phyloP scores from a whole-genome alignment of 1,284 basidiomycete genomes.

The Cutaneotrichosporon cutaneum region DNA sequence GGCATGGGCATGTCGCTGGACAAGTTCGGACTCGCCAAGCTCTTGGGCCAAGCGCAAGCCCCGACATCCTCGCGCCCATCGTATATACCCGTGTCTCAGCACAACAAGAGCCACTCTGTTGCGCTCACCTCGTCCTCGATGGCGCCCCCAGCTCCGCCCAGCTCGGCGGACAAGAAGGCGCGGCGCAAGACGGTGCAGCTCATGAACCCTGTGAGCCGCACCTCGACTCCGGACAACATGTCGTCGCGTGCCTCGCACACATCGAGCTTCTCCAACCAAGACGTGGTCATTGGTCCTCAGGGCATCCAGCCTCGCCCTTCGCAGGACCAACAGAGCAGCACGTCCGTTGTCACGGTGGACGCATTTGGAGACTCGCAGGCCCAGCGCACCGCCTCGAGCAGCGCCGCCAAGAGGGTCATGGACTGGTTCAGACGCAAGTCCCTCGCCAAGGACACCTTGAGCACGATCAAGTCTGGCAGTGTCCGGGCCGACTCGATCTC shows the following conservation, averaged over 20 bases:
- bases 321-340: conserved; percentile 30
- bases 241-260: conserved; percentile 11
- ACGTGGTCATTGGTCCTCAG: conserved; percentile 31
- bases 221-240: conserved; percentile 10
- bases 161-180: conserved; percentile 39
- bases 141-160: neutral
- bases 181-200: conserved; percentile 40
- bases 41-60: conserved; percentile 53
- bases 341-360: conserved; percentile 46
- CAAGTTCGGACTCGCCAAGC: conserved; percentile 69
- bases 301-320: conserved; percentile 31
- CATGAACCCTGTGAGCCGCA: conserved; percentile 25
- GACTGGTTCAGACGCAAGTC: conserved; percentile 63
- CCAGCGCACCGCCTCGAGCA: conserved; percentile 51
- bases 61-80: conserved; percentile 7
- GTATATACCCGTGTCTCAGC: conserved; percentile 19
- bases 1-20: conserved; percentile 68
- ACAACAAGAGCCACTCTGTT: conserved; percentile 21
- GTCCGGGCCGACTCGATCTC: conserved; percentile 30
- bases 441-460: conserved; percentile 51
- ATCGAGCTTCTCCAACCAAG: conserved; percentile 17
- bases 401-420: conserved; percentile 63
- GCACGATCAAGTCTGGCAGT: conserved; percentile 28
- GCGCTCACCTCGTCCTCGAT: conserved; percentile 7
- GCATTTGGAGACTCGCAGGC: conserved; percentile 27